Evolutionary conservation across 2,329 filamentous ascomycete species (phyloP), one percentile per base, ranked within the genome.

Genomic region (Parafenestella ontariensis): DNA sequence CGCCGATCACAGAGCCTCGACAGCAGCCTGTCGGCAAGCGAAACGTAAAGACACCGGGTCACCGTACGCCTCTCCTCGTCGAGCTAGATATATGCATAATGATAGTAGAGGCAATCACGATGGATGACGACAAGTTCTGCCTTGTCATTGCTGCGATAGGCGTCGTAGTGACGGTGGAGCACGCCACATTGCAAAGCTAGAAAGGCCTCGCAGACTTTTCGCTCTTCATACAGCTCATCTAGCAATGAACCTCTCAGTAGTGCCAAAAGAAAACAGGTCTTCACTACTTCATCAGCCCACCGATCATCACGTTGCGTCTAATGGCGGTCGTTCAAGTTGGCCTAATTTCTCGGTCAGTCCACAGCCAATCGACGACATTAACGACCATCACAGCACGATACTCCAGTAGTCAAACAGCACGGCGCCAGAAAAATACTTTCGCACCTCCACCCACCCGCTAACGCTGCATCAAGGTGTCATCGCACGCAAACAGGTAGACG

Each of bases 381-480:
- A n/a, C n/a, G n/a, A n/a, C n/a, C n/a, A n/a, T n/a, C n/a, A n/a
- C n/a, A n/a, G n/a, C n/a, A n/a, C n/a, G n/a, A n/a, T n/a, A n/a
- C n/a, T n/a, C n/a, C n/a, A n/a, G n/a, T n/a, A n/a, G n/a, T n/a
- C n/a, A n/a, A n/a, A n/a, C n/a, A n/a, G n/a, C n/a, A n/a, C n/a
- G n/a, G n/a, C n/a, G n/a, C n/a, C n/a, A n/a, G n/a, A n/a, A n/a
- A n/a, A n/a, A n/a, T n/a, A n/a, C n/a, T n/a, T n/a, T n/a, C n/a
- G n/a, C n/a, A n/a, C n/a, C n/a, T n/a, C n/a, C n/a, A n/a, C n/a
- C n/a, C n/a, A n/a, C n/a, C n/a, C n/a, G n/a, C n/a, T n/a, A n/a
- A n/a, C n/a, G n/a, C n/a, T 55, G 47, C 42, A 52, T 41, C 20
- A 46, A 39, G 41, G 34, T 56, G 47, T 50, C 52, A 54, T 56